Base-by-base conservation (phyloP, 2,329 filamentous ascomycete species). In the Atkinsonella texensis region DNA sequence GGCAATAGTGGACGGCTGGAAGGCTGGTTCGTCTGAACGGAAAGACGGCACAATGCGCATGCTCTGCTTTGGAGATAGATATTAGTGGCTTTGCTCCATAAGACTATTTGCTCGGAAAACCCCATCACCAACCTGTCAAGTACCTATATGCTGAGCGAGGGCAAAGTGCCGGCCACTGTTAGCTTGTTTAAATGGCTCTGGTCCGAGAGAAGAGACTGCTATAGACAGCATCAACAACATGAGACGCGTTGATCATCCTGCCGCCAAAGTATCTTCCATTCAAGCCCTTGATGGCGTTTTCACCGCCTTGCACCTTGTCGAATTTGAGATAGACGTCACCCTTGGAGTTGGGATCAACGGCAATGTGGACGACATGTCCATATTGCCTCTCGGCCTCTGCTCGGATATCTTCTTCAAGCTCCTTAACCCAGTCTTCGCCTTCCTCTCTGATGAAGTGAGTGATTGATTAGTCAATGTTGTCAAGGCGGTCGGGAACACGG, bases 271-370 rank as follows among this genome's bases (percentile, higher is more conserved):
- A 95, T 66, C 93, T 85, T 64, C 93, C 93, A 70, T 98, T 97
- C 56, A 98, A 81, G 65, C 93, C 93, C 69, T 95, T 94, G 72
- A 97, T 94, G 62, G 93, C 93, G 67, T 96, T 97, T 71, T 96
- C 89, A 66, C 91, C 91, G 61, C 91, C 91, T 68, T 90, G 83
- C 56, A 97, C 87, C 64, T 89, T 86, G 71, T 95, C 89, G 73
- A 98, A 98, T 70, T 98, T 98, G 68, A 98, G 83, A 70, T 95
- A 98, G 62, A 98, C 91, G 67, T 98, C 93, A 70, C 93, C 93
- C 69, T 87, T 82, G 46, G 89, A 93, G 72, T 95, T 94, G 59
- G 87, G 83, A 74, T 97, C 91, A 70, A 95, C 80, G 61, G 89
- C 81, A 71, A 97, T 94, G 81, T 98, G 93, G 68, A 97, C 89